These are phyloP conservation scores for Apiospora kogelbergensis DNA, from an alignment of 2,329 filamentous ascomycete genomes.

Conservation along the genomic window DNA sequence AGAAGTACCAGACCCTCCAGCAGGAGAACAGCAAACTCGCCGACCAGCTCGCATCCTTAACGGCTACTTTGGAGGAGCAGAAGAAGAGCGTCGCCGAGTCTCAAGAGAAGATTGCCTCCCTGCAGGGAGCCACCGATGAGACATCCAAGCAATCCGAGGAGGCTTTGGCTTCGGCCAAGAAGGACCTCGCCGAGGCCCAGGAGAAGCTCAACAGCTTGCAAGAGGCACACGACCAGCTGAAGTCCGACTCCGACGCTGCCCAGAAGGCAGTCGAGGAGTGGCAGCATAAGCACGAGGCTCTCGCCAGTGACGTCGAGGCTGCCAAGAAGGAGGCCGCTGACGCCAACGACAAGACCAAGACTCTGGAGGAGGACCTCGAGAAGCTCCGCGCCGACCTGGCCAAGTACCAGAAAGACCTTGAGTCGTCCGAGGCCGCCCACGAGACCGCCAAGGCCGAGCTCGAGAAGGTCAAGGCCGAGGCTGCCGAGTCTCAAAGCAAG, in stretches of 20 bases:
- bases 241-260: conserved; percentile 29
- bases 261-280: conserved; percentile 30
- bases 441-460: conserved; percentile 22
- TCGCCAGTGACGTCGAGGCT: conserved; percentile 22
- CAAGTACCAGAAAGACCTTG: conserved; percentile 23
- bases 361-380: conserved; percentile 22
- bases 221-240: conserved; percentile 18
- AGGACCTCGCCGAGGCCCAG: conserved; percentile 34
- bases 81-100: conserved; percentile 8
- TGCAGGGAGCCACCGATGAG: neutral
- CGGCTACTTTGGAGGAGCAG: neutral
- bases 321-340: conserved; percentile 22
- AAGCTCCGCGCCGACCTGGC: conserved; percentile 29
- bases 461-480: conserved; percentile 18
- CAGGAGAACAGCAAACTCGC: conserved; percentile 23
- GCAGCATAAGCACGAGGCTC: conserved; percentile 21
- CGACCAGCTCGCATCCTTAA: conserved; percentile 29
- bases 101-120: conserved; percentile 3
- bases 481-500: conserved; percentile 23
- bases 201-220: conserved; percentile 28
- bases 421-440: conserved; percentile 23
- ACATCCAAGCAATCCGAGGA: conserved; percentile 3
- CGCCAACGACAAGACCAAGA: conserved; percentile 19
- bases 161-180: conserved; percentile 27
- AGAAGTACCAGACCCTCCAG: conserved; percentile 22